Percentiles rank a stretch among this genome's conserved stretches.
Conservation (phyloP, 768 basidiomycete species). For the Termitomyces sp. region DNA sequence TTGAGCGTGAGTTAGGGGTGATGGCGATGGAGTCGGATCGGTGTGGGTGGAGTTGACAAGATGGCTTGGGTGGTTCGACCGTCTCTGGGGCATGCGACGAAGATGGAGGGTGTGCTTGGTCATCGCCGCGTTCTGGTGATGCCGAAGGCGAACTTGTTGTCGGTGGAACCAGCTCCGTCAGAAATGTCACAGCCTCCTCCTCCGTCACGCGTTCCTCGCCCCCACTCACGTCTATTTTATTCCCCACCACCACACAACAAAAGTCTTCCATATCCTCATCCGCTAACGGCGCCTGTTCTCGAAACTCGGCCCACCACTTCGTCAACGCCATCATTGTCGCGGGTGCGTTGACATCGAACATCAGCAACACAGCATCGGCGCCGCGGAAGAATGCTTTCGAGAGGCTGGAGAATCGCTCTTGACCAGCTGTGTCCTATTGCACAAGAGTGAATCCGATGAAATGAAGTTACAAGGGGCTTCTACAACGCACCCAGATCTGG, state of each 20-base stretch:
- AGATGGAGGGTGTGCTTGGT: slow-evolving; percentile 2
- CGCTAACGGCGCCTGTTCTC: slow-evolving; percentile 58
- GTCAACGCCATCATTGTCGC: slow-evolving; percentile 56
- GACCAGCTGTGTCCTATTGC: slow-evolving; percentile 77
- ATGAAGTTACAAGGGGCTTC: background rate
- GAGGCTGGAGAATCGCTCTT: slow-evolving; percentile 83
- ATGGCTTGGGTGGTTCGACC: slow-evolving; percentile 15
- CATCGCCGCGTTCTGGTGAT: slow-evolving; percentile 5
- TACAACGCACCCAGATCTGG: slow-evolving; percentile 52
- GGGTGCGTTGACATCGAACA: slow-evolving; percentile 76
- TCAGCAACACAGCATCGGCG: slow-evolving; percentile 77
- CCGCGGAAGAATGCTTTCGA: slow-evolving; percentile 84
- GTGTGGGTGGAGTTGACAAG: slow-evolving; percentile 4
- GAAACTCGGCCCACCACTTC: slow-evolving; percentile 83
- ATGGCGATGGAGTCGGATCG: slow-evolving; percentile 28
- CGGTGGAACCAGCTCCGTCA: slow-evolving; percentile 58
- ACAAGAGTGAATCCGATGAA: background rate
- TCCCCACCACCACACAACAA: slow-evolving; percentile 76
- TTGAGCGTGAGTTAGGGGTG: slow-evolving; percentile 23
- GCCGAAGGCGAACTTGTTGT: slow-evolving; percentile 18
- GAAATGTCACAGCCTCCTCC: slow-evolving; percentile 49
- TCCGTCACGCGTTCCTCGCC: slow-evolving; percentile 27
- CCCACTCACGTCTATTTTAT: slow-evolving; percentile 66
- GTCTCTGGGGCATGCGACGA: slow-evolving; percentile 18
- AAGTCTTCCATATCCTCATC: slow-evolving; percentile 63